Evolutionary conservation across 2,329 filamentous ascomycete genomes (phyloP).

Genomic region (Botrytis byssoidea): DNA sequence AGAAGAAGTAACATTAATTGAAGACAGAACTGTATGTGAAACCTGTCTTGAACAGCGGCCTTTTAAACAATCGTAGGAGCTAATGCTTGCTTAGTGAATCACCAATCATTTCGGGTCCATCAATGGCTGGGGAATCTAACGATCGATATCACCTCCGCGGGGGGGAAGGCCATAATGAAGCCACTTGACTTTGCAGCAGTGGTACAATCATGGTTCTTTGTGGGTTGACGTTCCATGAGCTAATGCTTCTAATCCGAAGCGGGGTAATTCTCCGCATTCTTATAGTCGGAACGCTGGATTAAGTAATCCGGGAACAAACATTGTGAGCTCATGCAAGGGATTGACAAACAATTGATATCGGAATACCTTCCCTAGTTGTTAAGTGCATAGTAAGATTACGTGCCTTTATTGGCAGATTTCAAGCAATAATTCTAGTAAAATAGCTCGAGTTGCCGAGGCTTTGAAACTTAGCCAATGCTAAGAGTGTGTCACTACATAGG

Average conservation of each 20-base stretch:
- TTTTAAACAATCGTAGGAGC: neutral
- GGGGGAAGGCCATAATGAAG: neutral
- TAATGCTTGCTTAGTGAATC: neutral
- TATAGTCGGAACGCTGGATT: neutral
- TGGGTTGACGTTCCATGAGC: neutral
- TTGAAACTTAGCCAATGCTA: neutral
- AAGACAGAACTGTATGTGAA: neutral
- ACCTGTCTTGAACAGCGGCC: neutral
- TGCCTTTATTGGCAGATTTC: neutral
- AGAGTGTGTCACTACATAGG: neutral
- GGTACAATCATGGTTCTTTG: neutral
- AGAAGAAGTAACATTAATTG: neutral
- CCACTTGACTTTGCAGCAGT: neutral
- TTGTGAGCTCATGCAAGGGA: neutral
- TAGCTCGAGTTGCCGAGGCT: neutral
- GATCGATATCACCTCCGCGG: neutral
- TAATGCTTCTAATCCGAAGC: neutral
- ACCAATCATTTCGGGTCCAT: neutral
- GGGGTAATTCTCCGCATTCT: conserved; percentile 9
- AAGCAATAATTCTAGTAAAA: neutral
- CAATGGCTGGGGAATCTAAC: neutral
- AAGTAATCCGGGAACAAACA: neutral
- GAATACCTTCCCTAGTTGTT: neutral
- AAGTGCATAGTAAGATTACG: neutral
- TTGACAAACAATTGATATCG: neutral